Evolutionary conservation across 768 basidiomycete species (phyloP).

Genomic region (Mycena polygramma): DNA sequence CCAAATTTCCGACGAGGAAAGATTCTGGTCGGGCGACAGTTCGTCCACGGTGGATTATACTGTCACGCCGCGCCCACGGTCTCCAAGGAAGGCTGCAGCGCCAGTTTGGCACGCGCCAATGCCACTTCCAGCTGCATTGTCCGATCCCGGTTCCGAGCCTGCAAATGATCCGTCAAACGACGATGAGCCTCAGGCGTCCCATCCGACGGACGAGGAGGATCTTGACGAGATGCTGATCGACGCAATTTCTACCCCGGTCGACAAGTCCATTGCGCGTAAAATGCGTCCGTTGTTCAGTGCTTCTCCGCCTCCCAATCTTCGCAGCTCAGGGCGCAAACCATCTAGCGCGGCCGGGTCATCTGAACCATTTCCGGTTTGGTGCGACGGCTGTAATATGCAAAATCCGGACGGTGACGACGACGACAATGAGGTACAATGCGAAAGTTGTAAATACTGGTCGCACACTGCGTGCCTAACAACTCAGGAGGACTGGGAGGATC

Average conservation of each 20-base stretch:
- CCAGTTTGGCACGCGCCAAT: too few relatives aligned
- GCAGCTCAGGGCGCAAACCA: not conserved
- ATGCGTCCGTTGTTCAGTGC: not conserved
- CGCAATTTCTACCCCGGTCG: not conserved
- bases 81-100: too few relatives aligned
- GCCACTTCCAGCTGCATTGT: too few relatives aligned
- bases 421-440: not conserved
- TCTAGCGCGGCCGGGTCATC: not conserved
- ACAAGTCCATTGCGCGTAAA: too few relatives aligned
- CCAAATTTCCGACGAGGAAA: too few relatives aligned
- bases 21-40: too few relatives aligned
- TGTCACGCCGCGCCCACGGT: too few relatives aligned
- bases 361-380: not conserved
- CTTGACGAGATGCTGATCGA: not conserved
- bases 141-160: too few relatives aligned
- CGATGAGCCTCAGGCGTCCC: too few relatives aligned
- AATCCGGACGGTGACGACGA: not conserved
- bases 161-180: too few relatives aligned
- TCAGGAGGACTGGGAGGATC: not conserved
- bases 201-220: too few relatives aligned
- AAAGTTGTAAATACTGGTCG: constrained; percentile 1
- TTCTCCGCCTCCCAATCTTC: not conserved
- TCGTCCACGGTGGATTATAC: too few relatives aligned
- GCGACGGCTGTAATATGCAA: not conserved
- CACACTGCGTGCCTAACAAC: not conserved